Evolutionary conservation across 1,284 basidiomycete genomes (phyloP).

Genomic region (Hemileia vastatrix): DNA sequence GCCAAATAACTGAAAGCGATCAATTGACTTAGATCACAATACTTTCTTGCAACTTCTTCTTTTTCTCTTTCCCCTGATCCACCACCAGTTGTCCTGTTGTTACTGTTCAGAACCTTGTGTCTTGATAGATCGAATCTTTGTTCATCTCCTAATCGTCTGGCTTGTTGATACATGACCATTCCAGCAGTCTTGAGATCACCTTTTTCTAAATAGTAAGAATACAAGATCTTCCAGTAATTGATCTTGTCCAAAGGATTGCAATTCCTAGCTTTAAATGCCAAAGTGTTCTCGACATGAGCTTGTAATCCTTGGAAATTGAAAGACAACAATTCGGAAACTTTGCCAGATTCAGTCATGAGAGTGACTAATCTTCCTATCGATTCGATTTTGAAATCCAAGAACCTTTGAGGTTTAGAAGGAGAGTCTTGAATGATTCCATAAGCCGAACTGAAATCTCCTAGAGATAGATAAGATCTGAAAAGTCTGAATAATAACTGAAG

Average conservation of each 20-base stretch:
- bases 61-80: too few species aligned
- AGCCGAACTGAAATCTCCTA: constrained; percentile 33
- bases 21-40: constrained; percentile 57
- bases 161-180: constrained; percentile 86
- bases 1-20: constrained; percentile 72
- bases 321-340: constrained; percentile 65
- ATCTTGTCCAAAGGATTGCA: constrained; percentile 75
- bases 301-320: constrained; percentile 78
- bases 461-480: too few species aligned
- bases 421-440: constrained; percentile 33
- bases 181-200: constrained; percentile 58
- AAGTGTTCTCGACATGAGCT: constrained; percentile 74
- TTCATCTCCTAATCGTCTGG: constrained; percentile 61
- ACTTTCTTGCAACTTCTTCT: constrained; percentile 39
- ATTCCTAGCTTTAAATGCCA: constrained; percentile 89
- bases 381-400: constrained; percentile 13
- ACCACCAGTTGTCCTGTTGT: not conserved
- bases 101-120: constrained; percentile 26
- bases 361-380: constrained; percentile 16
- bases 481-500: too few species aligned
- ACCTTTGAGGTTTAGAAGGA: constrained; percentile 11
- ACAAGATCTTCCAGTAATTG: constrained; percentile 80
- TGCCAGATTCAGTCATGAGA: constrained; percentile 85
- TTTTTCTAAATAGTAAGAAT: constrained; percentile 78
- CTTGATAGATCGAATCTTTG: constrained; percentile 48